These are phyloP conservation scores for Phaeolepiota aurea DNA, from an alignment of 768 basidiomycete genomes.

Conservation along the genomic window DNA sequence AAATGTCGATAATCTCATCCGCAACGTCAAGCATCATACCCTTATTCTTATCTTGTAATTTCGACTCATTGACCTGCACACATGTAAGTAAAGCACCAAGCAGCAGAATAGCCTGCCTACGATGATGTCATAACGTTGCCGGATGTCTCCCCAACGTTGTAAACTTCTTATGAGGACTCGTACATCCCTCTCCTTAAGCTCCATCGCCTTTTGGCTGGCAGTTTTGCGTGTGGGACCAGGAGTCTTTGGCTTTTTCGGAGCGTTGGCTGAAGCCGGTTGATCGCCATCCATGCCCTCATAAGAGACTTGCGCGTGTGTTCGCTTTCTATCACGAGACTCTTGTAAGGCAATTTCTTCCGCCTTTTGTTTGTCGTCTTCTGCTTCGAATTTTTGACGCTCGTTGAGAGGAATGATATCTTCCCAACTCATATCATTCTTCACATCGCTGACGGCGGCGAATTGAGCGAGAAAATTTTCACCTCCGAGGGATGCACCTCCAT, in stretches of 20 bases:
- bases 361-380: conserved; percentile 70
- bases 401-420: conserved; percentile 97
- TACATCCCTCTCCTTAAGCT: conserved; percentile 94
- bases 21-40: conserved; percentile 85
- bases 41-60: conserved; percentile 89
- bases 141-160: conserved; percentile 97
- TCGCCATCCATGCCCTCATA: conserved; percentile 94
- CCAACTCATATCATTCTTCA: conserved; percentile 99
- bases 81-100: conserved; percentile 2
- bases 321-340: conserved; percentile 70
- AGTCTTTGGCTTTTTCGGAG: conserved; percentile 67
- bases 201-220: conserved; percentile 90
- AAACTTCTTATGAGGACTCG: conserved; percentile 91
- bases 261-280: conserved; percentile 50
- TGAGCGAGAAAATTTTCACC: conserved; percentile 94
- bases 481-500: conserved; percentile 90
- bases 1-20: conserved; percentile 88
- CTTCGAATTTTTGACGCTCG: conserved; percentile 77
- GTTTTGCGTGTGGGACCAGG: conserved; percentile 78
- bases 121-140: conserved; percentile 89
- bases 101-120: conserved; percentile 39
- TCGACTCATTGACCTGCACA: conserved; percentile 74
- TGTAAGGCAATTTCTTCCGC: conserved; percentile 63
- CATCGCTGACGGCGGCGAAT: conserved; percentile 93
- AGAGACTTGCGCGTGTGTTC: conserved; percentile 77